A percentile compares a stretch with the other conserved stretches of the same genome.
These are phyloP conservation scores for Nemania sp. DNA, from an alignment of 2,329 filamentous ascomycete genomes.

Conservation along the genomic window DNA sequence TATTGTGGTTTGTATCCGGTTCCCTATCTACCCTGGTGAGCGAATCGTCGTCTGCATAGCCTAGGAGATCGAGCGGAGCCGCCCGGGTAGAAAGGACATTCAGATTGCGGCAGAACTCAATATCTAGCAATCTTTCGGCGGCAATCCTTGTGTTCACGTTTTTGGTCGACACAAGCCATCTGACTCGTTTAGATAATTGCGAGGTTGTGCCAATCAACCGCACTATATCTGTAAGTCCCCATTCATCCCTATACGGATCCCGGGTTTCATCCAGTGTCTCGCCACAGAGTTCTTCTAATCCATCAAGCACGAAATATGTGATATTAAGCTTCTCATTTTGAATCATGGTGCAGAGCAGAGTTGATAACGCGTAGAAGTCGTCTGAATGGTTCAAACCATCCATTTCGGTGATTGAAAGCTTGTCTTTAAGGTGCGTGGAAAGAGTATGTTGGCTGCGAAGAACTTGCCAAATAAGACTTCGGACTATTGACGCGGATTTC, in stretches of 20 bases:
- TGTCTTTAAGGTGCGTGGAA: constrained; percentile 2
- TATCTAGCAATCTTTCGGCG: too few relatives aligned
- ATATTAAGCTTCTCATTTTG: not conserved
- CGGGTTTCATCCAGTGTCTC: not conserved
- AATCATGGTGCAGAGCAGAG: not conserved
- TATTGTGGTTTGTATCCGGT: too few relatives aligned
- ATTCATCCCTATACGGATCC: not conserved
- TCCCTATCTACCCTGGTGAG: too few relatives aligned
- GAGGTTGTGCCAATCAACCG: not conserved
- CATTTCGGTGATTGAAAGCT: not conserved
- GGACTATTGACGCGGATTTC: not conserved
- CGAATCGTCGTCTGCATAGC: too few relatives aligned
- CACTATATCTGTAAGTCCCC: not conserved
- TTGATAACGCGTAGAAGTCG: constrained; percentile 10
- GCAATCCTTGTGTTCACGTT: too few relatives aligned
- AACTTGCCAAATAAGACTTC: constrained; percentile 11
- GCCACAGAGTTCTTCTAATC: constrained; percentile 1
- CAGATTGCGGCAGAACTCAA: too few relatives aligned
- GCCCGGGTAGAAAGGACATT: too few relatives aligned
- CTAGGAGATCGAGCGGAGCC: too few relatives aligned
- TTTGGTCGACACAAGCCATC: constrained; percentile 1
- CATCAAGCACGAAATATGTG: constrained; percentile 3
- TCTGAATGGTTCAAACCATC: not conserved
- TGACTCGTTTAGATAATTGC: not conserved
- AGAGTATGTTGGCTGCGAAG: not conserved